A percentile compares a stretch with the other conserved stretches of the same genome.
These are phyloP conservation scores for Camellia lanceoleosa DNA, from an alignment of 148 eudicot genomes.

Conservation along the genomic window DNA sequence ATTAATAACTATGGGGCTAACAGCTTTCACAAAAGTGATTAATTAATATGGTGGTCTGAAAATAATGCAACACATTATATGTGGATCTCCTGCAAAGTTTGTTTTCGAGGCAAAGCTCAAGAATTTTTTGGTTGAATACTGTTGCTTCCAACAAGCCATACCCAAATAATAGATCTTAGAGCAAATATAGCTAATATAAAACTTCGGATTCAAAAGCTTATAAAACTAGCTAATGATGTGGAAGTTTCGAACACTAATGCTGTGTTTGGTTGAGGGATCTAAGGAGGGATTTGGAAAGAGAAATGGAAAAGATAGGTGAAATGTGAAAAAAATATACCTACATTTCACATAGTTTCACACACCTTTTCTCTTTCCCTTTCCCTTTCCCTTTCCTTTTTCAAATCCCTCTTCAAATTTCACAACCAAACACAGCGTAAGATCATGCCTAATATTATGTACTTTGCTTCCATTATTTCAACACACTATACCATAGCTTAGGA, in stretches of 20 bases:
- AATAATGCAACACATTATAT: background rate
- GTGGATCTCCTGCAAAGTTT: background rate
- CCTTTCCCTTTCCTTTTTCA: no score
- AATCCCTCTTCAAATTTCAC: no score
- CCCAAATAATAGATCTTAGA: background rate
- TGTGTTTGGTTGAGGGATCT: no score
- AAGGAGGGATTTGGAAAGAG: no score
- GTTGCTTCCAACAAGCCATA: background rate
- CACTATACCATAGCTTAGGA: background rate
- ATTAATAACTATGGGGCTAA: background rate
- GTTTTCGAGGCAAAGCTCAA: background rate
- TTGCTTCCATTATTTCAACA: conserved; percentile 11
- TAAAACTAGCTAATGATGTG: background rate
- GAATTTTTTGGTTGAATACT: background rate
- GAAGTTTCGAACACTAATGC: background rate
- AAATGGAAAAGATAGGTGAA: no score
- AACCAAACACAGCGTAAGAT: background rate
- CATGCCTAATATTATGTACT: background rate
- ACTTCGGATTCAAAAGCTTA: background rate
- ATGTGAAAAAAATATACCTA: no score
- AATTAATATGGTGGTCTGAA: background rate
- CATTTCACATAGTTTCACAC: no score
- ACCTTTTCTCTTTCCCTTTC: no score
- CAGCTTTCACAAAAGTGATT: no score
- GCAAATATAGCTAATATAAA: background rate